Evolutionary conservation across 495 filamentous ascomycete species (phyloP), one percentile per base, ranked within the genome.

Genomic region (Haplographium delicatum): DNA sequence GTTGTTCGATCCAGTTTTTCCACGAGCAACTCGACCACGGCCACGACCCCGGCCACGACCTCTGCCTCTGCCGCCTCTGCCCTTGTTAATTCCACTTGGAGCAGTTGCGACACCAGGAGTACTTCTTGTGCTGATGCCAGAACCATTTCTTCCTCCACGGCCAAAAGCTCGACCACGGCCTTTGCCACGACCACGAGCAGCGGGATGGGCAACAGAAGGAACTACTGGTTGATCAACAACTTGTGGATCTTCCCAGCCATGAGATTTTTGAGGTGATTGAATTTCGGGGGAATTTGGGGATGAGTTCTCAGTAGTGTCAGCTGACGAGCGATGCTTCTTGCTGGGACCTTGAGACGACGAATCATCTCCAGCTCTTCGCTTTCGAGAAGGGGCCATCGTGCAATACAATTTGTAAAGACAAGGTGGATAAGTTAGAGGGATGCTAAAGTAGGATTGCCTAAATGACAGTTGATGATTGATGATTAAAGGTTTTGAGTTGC

Each of bases 141-240:
- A 66, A 31, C 71, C 69, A 30, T 62, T 64, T 41, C 66, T 51
- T 47, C 68, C 67, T 37, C 65, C 62, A 20, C 65, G 56, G 28
- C 66, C 64, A n/a, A n/a, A n/a, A n/a, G n/a, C n/a, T n/a, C n/a
- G n/a, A 24, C 67, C 68, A 38, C 72, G 69, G 31, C 63, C 62
- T 53, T 67, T 51, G 35, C 69, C 65, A 9, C 61, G 49, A 6
- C 33, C 51, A 20, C 33, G 35, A n/a, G 33, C 25, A 22, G 42
- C n/a, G 27, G 18, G 33, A 31, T 7, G 19, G n/a, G 22, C 3
- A 24, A 8, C 16, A 9, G 25, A 16, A 15, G 41, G 41, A 46
- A 46, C 23, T 15, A 41, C 44, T 11, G 18, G 20, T 11, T 3
- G 6, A 24, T 43, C 16, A 35, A 35, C 7, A 39, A 39, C 15